Evolutionary conservation across 75 land plant genomes (phyloP).

Genomic region (Selaginella tamariscina): DNA sequence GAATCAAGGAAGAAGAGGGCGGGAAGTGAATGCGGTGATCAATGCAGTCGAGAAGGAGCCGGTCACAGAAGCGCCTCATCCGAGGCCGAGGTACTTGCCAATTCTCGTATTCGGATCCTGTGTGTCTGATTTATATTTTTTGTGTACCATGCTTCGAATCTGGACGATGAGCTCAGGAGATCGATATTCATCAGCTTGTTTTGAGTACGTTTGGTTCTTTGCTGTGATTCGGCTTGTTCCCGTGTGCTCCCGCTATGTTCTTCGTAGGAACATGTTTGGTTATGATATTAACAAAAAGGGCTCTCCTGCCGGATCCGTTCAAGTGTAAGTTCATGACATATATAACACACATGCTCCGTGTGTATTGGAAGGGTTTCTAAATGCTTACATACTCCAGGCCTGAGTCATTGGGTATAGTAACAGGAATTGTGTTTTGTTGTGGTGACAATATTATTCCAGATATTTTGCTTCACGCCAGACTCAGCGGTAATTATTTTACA

Average conservation of each 20-base stretch:
- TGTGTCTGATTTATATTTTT: neutral
- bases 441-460: slow-evolving; percentile 63
- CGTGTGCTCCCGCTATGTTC: slow-evolving; percentile 53
- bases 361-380: too few species aligned
- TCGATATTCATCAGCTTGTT: slow-evolving; percentile 60
- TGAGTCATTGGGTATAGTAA: slow-evolving; percentile 71
- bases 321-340: slow-evolving; percentile 52
- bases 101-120: neutral
- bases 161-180: slow-evolving; percentile 41
- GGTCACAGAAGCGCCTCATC: neutral
- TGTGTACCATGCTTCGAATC: slow-evolving; percentile 4
- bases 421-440: slow-evolving; percentile 66
- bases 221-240: slow-evolving; percentile 51
- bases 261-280: slow-evolving; percentile 65
- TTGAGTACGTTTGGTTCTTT: slow-evolving; percentile 57
- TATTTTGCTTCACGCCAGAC: slow-evolving; percentile 66
- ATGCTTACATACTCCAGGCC: slow-evolving; percentile 48
- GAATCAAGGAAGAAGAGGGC: too few species aligned
- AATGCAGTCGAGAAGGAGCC: too few species aligned
- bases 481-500: slow-evolving; percentile 37
- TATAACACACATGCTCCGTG: neutral
- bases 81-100: neutral
- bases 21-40: too few species aligned
- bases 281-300: slow-evolving; percentile 91
- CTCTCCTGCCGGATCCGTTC: slow-evolving; percentile 60